Conservation (phyloP, 306 rosid genomes). For the Datisca glomerata region DNA sequence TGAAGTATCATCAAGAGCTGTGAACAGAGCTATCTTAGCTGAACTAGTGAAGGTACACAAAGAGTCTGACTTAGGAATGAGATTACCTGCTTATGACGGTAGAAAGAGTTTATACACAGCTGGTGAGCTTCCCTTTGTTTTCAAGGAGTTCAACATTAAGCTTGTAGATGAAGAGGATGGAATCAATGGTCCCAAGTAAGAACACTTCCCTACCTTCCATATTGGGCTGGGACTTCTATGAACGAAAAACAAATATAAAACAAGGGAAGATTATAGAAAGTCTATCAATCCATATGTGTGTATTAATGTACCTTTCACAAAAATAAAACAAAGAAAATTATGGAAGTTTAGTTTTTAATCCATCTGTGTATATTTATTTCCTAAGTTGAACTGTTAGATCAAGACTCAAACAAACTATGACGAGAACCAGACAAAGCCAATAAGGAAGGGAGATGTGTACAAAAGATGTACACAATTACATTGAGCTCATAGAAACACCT, state of each 20-base stretch:
- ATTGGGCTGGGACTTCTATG: too few relatives aligned
- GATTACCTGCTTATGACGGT: conserved; percentile 98
- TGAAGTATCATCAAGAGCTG: conserved; percentile 72
- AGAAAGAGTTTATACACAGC: conserved; percentile 93
- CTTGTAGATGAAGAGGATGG: conserved; percentile 67
- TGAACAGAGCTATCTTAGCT: conserved; percentile 83
- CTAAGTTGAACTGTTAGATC: too few relatives aligned
- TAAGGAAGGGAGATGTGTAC: too few relatives aligned
- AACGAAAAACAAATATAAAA: too few relatives aligned
- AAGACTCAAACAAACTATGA: too few relatives aligned
- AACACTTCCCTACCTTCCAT: conserved; percentile 3
- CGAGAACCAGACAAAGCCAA: too few relatives aligned
- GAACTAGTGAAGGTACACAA: conserved; percentile 77
- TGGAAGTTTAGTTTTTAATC: background rate
- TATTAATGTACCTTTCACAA: background rate
- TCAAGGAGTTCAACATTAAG: conserved; percentile 78
- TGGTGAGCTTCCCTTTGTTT: conserved; percentile 84
- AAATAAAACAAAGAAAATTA: background rate
- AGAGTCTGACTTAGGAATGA: conserved; percentile 82
- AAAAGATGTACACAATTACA: too few relatives aligned
- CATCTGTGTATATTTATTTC: too few relatives aligned
- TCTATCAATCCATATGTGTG: background rate
- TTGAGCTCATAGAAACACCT: too few relatives aligned
- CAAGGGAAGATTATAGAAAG: too few relatives aligned
- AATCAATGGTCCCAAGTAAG: conserved; percentile 68